These are phyloP conservation scores for Escovopsis sp. DNA, from an alignment of 2,329 filamentous ascomycete species.

Conservation along the genomic window DNA sequence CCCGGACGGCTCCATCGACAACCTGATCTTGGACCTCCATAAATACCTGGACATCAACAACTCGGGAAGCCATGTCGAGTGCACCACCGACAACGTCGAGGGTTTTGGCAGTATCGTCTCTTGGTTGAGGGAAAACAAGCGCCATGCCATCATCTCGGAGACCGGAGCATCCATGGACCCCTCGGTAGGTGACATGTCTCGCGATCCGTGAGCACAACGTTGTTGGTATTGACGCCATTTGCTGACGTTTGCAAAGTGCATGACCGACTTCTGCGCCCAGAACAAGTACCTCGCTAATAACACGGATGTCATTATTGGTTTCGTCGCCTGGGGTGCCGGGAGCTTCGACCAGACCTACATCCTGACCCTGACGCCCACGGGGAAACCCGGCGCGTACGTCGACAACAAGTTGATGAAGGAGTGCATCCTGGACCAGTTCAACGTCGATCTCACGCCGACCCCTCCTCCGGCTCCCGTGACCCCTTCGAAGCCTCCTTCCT, in stretches of 20 bases:
- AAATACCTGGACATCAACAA: constrained; percentile 46
- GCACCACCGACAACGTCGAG: constrained; percentile 37
- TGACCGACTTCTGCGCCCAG: constrained; percentile 30
- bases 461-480: constrained; percentile 3
- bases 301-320: constrained; percentile 31
- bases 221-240: background rate
- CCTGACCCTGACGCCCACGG: constrained; percentile 26
- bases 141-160: constrained; percentile 37
- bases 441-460: constrained; percentile 6
- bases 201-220: too few species aligned
- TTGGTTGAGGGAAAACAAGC: constrained; percentile 31
- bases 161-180: constrained; percentile 32
- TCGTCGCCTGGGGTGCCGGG: constrained; percentile 32
- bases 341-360: constrained; percentile 28
- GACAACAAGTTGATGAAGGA: constrained; percentile 29
- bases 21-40: constrained; percentile 45
- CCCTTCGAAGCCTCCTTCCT: background rate
- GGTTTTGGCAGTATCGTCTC: constrained; percentile 31
- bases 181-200: constrained; percentile 16
- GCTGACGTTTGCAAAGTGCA: constrained; percentile 17
- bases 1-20: constrained; percentile 40
- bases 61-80: constrained; percentile 36
- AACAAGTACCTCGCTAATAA: constrained; percentile 31
- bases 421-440: constrained; percentile 26
- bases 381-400: constrained; percentile 11